These are phyloP conservation scores for Fomitopsis palustris DNA, from an alignment of 1,284 basidiomycete genomes.

Conservation along the genomic window DNA sequence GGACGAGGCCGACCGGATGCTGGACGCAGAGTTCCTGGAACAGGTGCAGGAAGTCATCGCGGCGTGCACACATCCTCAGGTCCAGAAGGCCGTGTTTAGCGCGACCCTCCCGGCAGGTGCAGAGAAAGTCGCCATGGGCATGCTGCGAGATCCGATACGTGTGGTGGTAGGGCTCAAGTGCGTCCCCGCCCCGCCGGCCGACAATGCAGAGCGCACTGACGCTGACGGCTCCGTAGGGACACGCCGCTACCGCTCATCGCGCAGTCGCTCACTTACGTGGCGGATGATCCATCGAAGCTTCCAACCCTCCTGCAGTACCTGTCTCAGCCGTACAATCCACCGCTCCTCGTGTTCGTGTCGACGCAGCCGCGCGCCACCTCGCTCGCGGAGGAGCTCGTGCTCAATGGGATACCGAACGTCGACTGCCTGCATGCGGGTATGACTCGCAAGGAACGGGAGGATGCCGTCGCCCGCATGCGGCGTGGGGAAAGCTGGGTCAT, in stretches of 20 bases:
- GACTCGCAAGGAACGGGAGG: conserved; percentile 84
- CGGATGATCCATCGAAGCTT: conserved; percentile 90
- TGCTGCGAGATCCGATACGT: conserved; percentile 81
- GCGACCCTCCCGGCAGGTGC: conserved; percentile 90
- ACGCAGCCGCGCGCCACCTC: conserved; percentile 90
- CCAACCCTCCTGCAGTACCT: conserved; percentile 74
- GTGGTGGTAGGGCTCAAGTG: conserved; percentile 95
- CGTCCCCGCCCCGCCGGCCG: conserved; percentile 25
- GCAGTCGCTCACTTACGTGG: conserved; percentile 89
- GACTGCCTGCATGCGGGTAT: conserved; percentile 92
- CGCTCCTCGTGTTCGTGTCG: conserved; percentile 91
- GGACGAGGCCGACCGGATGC: conserved; percentile 89
- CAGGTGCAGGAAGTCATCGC: conserved; percentile 89
- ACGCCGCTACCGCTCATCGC: conserved; percentile 71
- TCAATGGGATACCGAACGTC: conserved; percentile 84
- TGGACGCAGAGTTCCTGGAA: conserved; percentile 85
- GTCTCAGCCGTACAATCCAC: conserved; percentile 84
- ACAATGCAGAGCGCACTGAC: conserved; percentile 1
- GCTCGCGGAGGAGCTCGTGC: conserved; percentile 80
- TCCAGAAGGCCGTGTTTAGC: conserved; percentile 92
- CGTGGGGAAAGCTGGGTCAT: conserved; percentile 89
- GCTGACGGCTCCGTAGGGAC: conserved; percentile 1
- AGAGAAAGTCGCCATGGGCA: conserved; percentile 84
- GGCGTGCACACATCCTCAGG: conserved; percentile 67
- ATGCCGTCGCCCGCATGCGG: conserved; percentile 82